Evolutionary conservation across 2,329 filamentous ascomycete species (phyloP).

Genomic region (Fusarium heterosporum): DNA sequence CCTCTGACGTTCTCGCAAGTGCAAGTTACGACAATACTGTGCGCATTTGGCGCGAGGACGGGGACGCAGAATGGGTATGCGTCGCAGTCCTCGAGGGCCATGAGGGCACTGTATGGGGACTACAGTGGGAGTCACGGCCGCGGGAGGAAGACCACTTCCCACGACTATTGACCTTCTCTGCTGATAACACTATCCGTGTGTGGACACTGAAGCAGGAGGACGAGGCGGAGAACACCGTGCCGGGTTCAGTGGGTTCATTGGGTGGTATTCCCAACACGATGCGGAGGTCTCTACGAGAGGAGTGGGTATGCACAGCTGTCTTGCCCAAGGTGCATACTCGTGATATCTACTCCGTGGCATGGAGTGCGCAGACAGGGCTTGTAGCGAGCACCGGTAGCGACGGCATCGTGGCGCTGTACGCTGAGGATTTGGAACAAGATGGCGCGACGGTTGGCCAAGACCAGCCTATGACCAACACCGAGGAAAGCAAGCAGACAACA

Average conservation of each 20-base stretch:
- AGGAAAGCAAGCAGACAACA: slow-evolving; percentile 51
- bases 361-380: slow-evolving; percentile 81
- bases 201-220: slow-evolving; percentile 75
- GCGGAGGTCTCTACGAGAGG: slow-evolving; percentile 79
- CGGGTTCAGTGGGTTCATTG: slow-evolving; percentile 56
- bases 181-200: slow-evolving; percentile 81
- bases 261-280: slow-evolving; percentile 89
- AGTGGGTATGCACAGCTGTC: slow-evolving; percentile 82
- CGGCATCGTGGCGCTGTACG: slow-evolving; percentile 81
- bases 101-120: slow-evolving; percentile 86
- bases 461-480: slow-evolving; percentile 43
- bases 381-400: slow-evolving; percentile 93
- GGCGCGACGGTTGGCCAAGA: slow-evolving; percentile 39
- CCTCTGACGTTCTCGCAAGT: slow-evolving; percentile 81
- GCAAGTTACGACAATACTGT: slow-evolving; percentile 96
- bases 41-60: slow-evolving; percentile 88
- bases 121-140: slow-evolving; percentile 74
- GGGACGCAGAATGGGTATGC: slow-evolving; percentile 91
- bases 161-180: slow-evolving; percentile 83
- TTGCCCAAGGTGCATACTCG: slow-evolving; percentile 81
- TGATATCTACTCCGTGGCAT: slow-evolving; percentile 85
- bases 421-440: slow-evolving; percentile 19
- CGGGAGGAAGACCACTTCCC: slow-evolving; percentile 59
- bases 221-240: slow-evolving; percentile 49
- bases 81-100: slow-evolving; percentile 86